Percentiles rank a stretch among this genome's conserved stretches.
Conservation (phyloP, 2,329 filamentous ascomycete genomes). For the Xylaria polymorpha region DNA sequence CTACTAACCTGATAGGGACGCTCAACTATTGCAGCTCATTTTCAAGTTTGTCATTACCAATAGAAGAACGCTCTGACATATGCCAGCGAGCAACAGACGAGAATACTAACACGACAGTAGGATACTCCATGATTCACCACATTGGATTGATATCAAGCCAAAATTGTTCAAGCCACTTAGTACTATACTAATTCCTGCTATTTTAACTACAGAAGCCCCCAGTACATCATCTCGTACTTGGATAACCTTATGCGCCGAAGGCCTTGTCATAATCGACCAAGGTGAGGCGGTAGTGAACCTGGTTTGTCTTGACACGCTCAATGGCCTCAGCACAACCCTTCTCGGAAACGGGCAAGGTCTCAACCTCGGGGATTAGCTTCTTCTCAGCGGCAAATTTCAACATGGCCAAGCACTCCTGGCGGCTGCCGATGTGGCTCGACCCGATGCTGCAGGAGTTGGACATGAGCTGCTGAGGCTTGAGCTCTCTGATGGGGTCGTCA, state of each 20-base stretch:
- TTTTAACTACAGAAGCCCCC: background rate
- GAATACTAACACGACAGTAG: background rate
- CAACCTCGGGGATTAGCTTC: slow-evolving; percentile 59
- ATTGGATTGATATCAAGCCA: background rate
- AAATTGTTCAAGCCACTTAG: background rate
- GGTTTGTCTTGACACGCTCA: slow-evolving; percentile 74
- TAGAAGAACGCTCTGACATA: background rate
- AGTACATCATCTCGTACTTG: background rate
- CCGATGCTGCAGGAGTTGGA: slow-evolving; percentile 53
- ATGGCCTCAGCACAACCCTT: slow-evolving; percentile 77
- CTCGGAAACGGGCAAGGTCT: slow-evolving; percentile 73
- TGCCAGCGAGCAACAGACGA: background rate
- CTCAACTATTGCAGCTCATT: too few relatives aligned
- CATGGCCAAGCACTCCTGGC: slow-evolving; percentile 69
- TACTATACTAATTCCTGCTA: background rate
- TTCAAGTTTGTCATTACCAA: too few relatives aligned
- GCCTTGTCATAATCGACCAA: slow-evolving; percentile 75
- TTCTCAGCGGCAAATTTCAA: slow-evolving; percentile 69
- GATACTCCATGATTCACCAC: background rate
- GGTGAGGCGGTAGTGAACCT: slow-evolving; percentile 79
- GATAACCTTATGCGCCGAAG: slow-evolving; percentile 58
- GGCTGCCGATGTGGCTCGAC: slow-evolving; percentile 69
- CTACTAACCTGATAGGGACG: too few relatives aligned
- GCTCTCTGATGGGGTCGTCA: slow-evolving; percentile 59
- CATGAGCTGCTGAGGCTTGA: slow-evolving; percentile 58